Evolutionary conservation across 352 stramenopile genomes (phyloP), one percentile per base, ranked within the genome.

Genomic region (Pythium oligandrum): DNA sequence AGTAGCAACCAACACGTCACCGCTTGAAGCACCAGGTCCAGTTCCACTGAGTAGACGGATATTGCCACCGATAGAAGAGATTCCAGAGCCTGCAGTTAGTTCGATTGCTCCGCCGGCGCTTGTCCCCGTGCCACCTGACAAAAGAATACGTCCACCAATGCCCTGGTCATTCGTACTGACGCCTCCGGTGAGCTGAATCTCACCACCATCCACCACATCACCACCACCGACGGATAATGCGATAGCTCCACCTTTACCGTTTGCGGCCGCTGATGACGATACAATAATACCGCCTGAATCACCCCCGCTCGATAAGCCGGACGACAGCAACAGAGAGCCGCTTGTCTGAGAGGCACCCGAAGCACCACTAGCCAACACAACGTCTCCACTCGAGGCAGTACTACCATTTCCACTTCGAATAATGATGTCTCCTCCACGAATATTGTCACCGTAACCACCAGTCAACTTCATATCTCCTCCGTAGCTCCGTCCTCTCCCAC

Each of bases 111-210:
- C 67, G 12, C 67, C 67, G 2, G 53, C 44, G 3, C 50, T 32
- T 44, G 51, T 66, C 43, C 71, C 71, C 33, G 57, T 26, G 10
- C 71, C 71, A 37, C 64, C 71, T n/a, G 63, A 44, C 1, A 77
- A 11, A 2, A 63, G 30, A 35, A 77, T 48, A 33, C 53, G 33
- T 10, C 71, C 71, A 45, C 71, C 71, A 37, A 55, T 63, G 10
- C 68, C 60, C 12, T 44, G 56, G 32, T 61, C 55, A n/a, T 75
- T 58, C 6, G 40, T 62, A 44, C 57, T 71, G 8, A 45, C 44
- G 4, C 71, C 71, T 11, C 48, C 63, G 17, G 17, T 0, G 17
- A 58, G 9, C 0, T n/a, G 6, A n/a, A 74, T 54, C 4, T 48
- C 59, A 9, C 55, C 59, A 8, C 59, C 55, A 4, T 40, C 5